Base-by-base conservation (phyloP, 1,284 basidiomycete genomes). In the Mycena sp. region DNA sequence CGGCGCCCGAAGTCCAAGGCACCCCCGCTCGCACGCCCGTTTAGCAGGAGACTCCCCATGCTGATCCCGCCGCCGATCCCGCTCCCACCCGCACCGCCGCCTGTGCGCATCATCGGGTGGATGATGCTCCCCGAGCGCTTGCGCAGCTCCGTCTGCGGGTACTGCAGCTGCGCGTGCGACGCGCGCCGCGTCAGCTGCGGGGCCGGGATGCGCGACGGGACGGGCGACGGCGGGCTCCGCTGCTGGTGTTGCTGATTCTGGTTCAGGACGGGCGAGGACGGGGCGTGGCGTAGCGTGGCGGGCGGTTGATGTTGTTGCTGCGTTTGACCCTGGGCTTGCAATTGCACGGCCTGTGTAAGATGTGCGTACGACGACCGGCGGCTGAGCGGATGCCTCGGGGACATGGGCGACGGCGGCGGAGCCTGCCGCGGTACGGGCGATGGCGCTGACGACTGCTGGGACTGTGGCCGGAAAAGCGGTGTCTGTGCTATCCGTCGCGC, bases 331-430 rank as follows among this genome's bases (percentile, higher is more conserved):
- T 57, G 55, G 17, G 38, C 37, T 14, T 28, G 50, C 29, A 38
- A 19, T 21, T 51, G 48, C 25, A 19, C 25, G 30, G 41, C 25
- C 25, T 46, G 40, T 28, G 58, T 46, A 1, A 66, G 29, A 9
- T 59, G 51, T 12, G 56, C 60, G 32, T 62, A 51, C 28, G 65
- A 63, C n/a, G 65, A 61, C 23, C 58, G 58, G 10, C 50, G 51
- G 49, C 48, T 63, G 48, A 51, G 67, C 16, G 65, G 58, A 40
- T 60, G 51, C 37, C 59, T 67, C n/a, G 71, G 73, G n/a, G 71
- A 70, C 68, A 70, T 64, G 2, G 72, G 72, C 19, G 72, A 72
- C 7, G 67, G 70, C 10, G 72, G 72, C 2, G 58, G 59, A 32
- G 46, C n/a, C 38, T 67, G 67, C 14, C 56, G 57, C 12, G 51